Evolutionary conservation across 1,284 basidiomycete genomes (phyloP), one percentile per base, ranked within the genome.

Genomic region (Cystobasidium sp.): DNA sequence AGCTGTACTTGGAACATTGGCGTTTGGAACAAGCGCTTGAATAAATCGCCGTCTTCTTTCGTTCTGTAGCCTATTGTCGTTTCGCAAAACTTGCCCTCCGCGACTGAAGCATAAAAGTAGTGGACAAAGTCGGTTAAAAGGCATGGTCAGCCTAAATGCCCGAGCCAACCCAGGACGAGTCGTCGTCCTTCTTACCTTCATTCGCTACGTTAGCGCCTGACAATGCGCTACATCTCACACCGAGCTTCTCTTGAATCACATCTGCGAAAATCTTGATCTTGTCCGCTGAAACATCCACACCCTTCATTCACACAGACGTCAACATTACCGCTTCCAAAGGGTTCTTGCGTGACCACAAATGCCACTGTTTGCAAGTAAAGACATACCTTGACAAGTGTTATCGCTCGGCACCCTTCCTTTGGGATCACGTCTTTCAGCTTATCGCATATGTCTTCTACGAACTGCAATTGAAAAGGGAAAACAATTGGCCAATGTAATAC

Each of bases 191-290:
- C 75, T 22, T 24, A 75, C 75, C 67, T 62, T 88, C 87, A 74
- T 87, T 84, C 46, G 87, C 87, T 67, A 88, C 87, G 81, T 88
- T 88, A 44, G 87, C 86, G 6, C 87, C 87, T 47, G 84, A 85
- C 3, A 88, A 79, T 1, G 87, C 86, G 0, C 84, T 84, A 76
- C 85, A 86, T 9, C 84, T 83, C 44, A 85, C 83, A 16, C 83
- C 83, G 47, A 87, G 81, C 76, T 84, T 82, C 44, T 83, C 81
- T 79, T 86, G 83, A 77, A 88, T 88, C 43, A 87, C 81, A 75
- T 85, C 84, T 16, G 86, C 84, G 79, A 87, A 87, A 69, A 87
- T 87, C 72, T 83, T 82, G 76, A 88, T 88, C 70, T 86, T 81
- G 71, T 83, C 83, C 22, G 83, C 84, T 67, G 84, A 80, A 51